Percentiles rank a stretch among this genome's conserved stretches.
Conservation (phyloP, 2,329 filamentous ascomycete genomes). For the Neofusicoccum sp. region DNA sequence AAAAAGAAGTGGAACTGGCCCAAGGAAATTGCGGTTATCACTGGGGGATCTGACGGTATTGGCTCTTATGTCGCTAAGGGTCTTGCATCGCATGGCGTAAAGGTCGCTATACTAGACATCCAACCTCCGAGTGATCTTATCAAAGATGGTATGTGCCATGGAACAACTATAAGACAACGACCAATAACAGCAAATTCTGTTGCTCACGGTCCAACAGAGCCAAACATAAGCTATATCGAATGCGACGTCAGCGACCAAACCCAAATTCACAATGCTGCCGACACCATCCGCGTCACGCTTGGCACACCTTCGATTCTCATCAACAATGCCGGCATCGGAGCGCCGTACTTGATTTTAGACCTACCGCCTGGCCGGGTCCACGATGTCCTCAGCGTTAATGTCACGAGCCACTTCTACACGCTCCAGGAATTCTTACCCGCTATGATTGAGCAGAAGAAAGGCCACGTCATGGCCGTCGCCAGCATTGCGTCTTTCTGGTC, state of each 20-base stretch:
- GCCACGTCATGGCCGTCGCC: conserved; percentile 34
- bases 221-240: conserved; percentile 34
- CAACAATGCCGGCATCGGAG: conserved; percentile 35
- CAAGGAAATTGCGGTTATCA: conserved; percentile 39
- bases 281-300: conserved; percentile 27
- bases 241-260: conserved; percentile 31
- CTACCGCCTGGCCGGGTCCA: conserved; percentile 31
- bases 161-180: conserved; percentile 24
- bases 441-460: conserved; percentile 34
- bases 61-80: conserved; percentile 37
- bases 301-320: conserved; percentile 33
- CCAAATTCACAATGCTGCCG: conserved; percentile 26
- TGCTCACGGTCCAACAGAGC: conserved; percentile 28
- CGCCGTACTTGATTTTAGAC: conserved; percentile 21
- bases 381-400: conserved; percentile 33
- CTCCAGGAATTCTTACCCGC: conserved; percentile 35
- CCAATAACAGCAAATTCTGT: conserved; percentile 27
- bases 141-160: conserved; percentile 29
- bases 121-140: conserved; percentile 33
- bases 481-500: conserved; percentile 34
- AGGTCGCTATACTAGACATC: conserved; percentile 40
- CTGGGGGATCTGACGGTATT: conserved; percentile 40
- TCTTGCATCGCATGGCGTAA: conserved; percentile 35
- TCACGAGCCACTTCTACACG: conserved; percentile 32
- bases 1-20: conserved; percentile 35